Evolutionary conservation across 345 rosid genomes (phyloP).

Genomic region (Rhodomyrtus tomentosa): DNA sequence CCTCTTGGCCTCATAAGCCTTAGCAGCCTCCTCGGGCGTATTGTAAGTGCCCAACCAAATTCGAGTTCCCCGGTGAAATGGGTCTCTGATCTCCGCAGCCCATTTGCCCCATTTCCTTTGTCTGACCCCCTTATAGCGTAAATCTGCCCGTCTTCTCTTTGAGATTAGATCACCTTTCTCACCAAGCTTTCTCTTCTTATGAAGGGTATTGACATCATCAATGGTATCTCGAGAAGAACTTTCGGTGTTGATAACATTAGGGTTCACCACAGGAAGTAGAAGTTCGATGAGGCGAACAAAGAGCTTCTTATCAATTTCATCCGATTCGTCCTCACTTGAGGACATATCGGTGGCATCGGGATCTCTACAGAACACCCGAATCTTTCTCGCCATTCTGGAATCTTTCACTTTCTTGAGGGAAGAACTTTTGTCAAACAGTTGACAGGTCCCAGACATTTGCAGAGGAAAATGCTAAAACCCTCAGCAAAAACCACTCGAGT

Average conservation of each 20-base stretch:
- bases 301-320: conserved; percentile 21
- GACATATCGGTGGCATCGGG: conserved; percentile 88
- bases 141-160: conserved; percentile 3
- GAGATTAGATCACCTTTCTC: neutral
- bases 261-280: conserved; percentile 9
- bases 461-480: conserved; percentile 4
- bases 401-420: conserved; percentile 6
- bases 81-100: conserved; percentile 81
- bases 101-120: conserved; percentile 87
- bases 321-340: conserved; percentile 69
- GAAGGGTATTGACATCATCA: conserved; percentile 23
- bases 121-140: conserved; percentile 44
- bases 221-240: conserved; percentile 58
- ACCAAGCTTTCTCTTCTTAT: conserved; percentile 1
- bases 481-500: conserved; percentile 17
- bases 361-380: conserved; percentile 63
- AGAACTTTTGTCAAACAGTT: conserved; percentile 13
- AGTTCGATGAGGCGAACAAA: conserved; percentile 46
- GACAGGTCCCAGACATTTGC: conserved; percentile 29
- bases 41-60: conserved; percentile 78
- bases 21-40: conserved; percentile 65
- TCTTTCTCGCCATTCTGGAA: conserved; percentile 24
- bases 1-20: conserved; percentile 58
- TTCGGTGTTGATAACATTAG: conserved; percentile 14
- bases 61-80: conserved; percentile 34